A percentile compares a stretch with the other conserved stretches of the same genome.
Conservation (phyloP, 2,329 filamentous ascomycete genomes). For the Lachnellula arida region DNA sequence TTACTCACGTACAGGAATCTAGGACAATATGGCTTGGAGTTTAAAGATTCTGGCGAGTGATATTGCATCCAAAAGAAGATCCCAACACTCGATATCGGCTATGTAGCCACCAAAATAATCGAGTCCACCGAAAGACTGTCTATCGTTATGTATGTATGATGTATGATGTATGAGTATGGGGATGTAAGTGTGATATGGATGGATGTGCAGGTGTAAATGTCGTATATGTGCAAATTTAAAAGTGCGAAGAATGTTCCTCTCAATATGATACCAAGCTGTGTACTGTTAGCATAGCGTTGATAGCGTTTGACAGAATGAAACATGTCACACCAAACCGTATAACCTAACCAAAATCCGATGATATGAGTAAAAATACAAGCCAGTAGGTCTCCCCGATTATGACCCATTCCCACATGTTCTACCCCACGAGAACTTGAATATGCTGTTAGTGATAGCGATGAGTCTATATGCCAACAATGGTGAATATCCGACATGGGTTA, state of each 20-base stretch:
- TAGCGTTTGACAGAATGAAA: not conserved
- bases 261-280: not conserved
- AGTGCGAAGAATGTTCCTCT: not conserved
- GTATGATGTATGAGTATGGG: not conserved
- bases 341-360: not conserved
- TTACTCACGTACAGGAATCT: not conserved
- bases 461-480: no score
- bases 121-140: not conserved
- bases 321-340: not conserved
- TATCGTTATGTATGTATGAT: not conserved
- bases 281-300: not conserved
- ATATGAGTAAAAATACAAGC: not conserved
- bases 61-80: not conserved
- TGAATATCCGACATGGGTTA: no score
- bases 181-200: not conserved
- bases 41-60: not conserved
- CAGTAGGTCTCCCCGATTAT: no score
- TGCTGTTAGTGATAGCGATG: no score
- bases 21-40: not conserved
- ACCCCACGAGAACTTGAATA: no score
- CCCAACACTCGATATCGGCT: not conserved
- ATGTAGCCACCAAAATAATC: not conserved
- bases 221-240: not conserved
- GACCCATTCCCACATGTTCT: no score
- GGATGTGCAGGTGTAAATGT: not conserved